A percentile compares a stretch with the other conserved stretches of the same genome.
These are phyloP conservation scores for Dichotomopilus funicola DNA, from an alignment of 2,329 filamentous ascomycete species.

Conservation along the genomic window DNA sequence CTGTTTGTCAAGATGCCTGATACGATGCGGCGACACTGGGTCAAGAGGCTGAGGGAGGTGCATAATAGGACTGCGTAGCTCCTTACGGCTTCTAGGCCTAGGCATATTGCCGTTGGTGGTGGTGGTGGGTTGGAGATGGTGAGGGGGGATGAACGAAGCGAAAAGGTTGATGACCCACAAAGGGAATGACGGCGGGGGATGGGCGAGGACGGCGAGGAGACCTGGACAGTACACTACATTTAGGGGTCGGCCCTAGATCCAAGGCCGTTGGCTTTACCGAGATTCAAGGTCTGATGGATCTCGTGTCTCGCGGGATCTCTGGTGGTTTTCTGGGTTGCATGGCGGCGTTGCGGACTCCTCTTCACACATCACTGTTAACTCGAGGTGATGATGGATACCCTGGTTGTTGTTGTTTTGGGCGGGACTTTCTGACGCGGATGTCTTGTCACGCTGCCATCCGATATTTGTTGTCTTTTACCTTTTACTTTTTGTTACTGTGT, in stretches of 20 bases:
- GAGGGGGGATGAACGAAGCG: too few relatives aligned
- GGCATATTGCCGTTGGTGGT: too few relatives aligned
- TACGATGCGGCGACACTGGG: constrained; percentile 48
- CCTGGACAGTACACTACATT: background rate
- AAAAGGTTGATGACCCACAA: too few relatives aligned
- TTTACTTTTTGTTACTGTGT: background rate
- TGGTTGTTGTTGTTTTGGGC: background rate
- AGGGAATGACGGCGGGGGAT: too few relatives aligned
- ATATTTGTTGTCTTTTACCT: background rate
- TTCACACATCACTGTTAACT: too few relatives aligned
- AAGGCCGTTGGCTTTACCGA: background rate
- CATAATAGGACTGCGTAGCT: constrained; percentile 21
- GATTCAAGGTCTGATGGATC: background rate
- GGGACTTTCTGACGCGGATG: background rate
- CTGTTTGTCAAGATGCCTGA: constrained; percentile 56
- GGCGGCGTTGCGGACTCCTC: constrained; percentile 1
- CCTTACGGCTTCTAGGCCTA: background rate
- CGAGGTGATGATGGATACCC: too few relatives aligned
- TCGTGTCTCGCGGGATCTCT: background rate
- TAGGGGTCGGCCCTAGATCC: background rate
- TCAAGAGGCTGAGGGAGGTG: constrained; percentile 44
- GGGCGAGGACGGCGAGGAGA: background rate
- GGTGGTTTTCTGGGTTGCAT: constrained; percentile 2
- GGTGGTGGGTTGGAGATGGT: background rate
- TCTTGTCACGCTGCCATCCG: background rate